phyloP scores from a whole-genome alignment of 2,329 filamentous ascomycete species.

The Fusarium chuoi region DNA sequence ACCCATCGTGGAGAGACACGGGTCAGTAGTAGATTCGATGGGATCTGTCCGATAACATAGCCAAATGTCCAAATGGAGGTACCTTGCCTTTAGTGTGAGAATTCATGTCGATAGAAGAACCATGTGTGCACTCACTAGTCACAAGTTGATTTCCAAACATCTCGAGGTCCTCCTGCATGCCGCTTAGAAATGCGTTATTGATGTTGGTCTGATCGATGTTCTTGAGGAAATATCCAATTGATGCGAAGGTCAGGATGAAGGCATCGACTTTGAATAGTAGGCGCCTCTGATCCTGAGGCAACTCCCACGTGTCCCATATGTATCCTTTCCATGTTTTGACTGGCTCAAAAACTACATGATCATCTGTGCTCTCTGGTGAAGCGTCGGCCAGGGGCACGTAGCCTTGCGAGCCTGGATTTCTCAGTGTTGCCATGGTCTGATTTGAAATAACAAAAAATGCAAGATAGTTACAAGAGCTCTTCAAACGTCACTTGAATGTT shows the following conservation, averaged over 20 bases:
- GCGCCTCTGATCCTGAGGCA: neutral
- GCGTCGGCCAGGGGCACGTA: neutral
- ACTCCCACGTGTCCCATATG: neutral
- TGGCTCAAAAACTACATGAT: neutral
- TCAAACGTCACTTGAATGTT: neutral
- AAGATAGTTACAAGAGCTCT: neutral
- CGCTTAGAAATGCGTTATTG: neutral
- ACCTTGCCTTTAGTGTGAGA: neutral
- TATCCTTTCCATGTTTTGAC: conserved; percentile 1
- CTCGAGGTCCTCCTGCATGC: neutral
- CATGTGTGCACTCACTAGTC: neutral
- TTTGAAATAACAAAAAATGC: neutral
- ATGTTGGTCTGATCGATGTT: conserved; percentile 1
- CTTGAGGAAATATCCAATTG: neutral
- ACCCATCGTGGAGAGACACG: conserved; percentile 10
- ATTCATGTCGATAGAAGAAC: too few relatives aligned
- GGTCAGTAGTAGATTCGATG: conserved; percentile 39
- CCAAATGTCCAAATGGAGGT: conserved; percentile 34
- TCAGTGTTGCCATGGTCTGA: neutral
- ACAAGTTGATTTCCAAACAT: conserved; percentile 4
- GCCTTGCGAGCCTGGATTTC: neutral
- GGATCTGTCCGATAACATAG: conserved; percentile 42
- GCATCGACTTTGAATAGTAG: neutral
- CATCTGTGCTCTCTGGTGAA: neutral
- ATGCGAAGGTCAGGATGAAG: neutral